Evolutionary conservation across 139 green algal genomes (phyloP).

Genomic region (Dunaliella primolecta): DNA sequence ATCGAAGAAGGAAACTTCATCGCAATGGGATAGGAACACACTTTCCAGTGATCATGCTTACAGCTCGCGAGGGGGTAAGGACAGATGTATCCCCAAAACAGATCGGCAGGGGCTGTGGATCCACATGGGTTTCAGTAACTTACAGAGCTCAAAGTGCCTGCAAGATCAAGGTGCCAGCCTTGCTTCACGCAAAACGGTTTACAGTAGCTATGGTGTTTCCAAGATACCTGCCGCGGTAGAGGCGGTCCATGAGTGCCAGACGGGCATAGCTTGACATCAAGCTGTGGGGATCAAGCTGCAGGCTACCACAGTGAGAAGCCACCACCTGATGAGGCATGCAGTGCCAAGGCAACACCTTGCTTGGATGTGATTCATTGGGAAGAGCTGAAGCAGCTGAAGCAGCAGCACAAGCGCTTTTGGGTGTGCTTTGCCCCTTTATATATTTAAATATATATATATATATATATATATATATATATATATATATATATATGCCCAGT

Average conservation of each 20-base stretch:
- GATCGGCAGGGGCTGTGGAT: too few species aligned
- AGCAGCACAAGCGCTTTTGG: not conserved
- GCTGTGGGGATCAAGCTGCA: constrained; percentile 64
- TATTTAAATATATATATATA: not conserved
- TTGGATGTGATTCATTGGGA: not conserved
- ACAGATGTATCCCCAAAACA: too few species aligned
- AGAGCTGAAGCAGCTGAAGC: not conserved
- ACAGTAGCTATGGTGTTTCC: too few species aligned
- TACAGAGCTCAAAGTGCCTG: too few species aligned
- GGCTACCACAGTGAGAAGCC: constrained; percentile 67
- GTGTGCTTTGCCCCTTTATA: not conserved
- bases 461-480: not conserved
- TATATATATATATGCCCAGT: not conserved
- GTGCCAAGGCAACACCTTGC: too few species aligned
- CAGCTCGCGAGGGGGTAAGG: too few species aligned
- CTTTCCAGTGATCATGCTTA: too few species aligned
- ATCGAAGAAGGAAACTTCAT: too few species aligned
- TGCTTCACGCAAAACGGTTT: too few species aligned
- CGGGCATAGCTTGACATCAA: constrained; percentile 11
- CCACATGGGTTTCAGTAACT: too few species aligned
- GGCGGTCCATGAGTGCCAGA: not conserved
- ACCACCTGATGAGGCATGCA: constrained; percentile 25
- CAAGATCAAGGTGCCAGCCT: too few species aligned
- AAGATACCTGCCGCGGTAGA: not conserved
- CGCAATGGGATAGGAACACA: too few species aligned